Evolutionary conservation across 768 basidiomycete genomes (phyloP).

Genomic region (Tricholomella constricta): DNA sequence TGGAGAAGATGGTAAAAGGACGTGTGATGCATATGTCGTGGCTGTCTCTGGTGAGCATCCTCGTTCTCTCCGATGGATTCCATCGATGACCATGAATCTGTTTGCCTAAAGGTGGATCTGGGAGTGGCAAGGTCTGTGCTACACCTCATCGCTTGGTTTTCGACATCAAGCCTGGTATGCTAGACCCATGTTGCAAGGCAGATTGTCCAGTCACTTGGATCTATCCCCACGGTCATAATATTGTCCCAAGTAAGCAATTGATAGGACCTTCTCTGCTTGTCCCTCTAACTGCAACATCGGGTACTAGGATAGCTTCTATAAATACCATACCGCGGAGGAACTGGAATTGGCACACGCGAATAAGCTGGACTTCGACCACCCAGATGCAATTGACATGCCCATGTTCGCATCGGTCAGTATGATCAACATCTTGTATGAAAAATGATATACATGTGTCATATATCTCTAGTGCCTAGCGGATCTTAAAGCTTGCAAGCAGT

Average conservation of each 20-base stretch:
- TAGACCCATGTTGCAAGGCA: constrained; percentile 87
- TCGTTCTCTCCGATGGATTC: not conserved
- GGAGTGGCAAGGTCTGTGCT: constrained; percentile 75
- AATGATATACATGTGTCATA: not conserved
- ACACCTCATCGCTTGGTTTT: not conserved
- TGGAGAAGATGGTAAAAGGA: constrained; percentile 67
- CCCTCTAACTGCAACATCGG: constrained; percentile 3
- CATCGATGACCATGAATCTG: not conserved
- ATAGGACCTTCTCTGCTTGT: not conserved
- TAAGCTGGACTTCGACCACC: constrained; percentile 86
- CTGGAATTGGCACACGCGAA: constrained; percentile 81
- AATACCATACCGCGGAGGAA: constrained; percentile 75
- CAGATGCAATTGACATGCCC: constrained; percentile 89
- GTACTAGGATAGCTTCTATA: constrained; percentile 91
- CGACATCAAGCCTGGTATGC: constrained; percentile 4
- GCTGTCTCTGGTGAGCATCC: constrained; percentile 71
- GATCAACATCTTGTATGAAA: not conserved
- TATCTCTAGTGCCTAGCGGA: constrained; percentile 73
- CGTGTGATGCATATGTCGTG: constrained; percentile 79
- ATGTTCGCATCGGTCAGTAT: constrained; percentile 72
- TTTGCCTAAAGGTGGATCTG: constrained; percentile 65
- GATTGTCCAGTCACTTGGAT: constrained; percentile 79
- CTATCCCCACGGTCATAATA: constrained; percentile 86
- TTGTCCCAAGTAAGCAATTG: constrained; percentile 69
- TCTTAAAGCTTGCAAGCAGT: constrained; percentile 79